phyloP scores from a whole-genome alignment of 805 yeast species.

The Suhomyces vadensis region DNA sequence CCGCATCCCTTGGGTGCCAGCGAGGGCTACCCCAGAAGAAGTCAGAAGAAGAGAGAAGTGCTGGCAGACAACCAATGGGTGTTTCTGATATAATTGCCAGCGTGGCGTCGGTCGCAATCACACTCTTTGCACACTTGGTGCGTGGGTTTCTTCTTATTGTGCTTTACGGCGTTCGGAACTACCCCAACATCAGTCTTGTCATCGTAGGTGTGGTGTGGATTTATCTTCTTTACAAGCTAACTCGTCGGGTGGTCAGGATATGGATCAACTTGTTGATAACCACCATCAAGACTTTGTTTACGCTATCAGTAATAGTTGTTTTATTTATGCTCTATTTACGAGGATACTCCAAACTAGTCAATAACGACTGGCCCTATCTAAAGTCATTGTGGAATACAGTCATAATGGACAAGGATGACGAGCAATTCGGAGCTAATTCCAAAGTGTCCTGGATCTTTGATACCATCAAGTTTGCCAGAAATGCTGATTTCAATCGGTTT shows the following conservation, averaged over 20 bases:
- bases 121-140: background rate
- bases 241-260: constrained; percentile 17
- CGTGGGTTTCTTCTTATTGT: background rate
- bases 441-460: background rate
- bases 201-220: constrained; percentile 14
- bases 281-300: constrained; percentile 19
- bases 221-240: constrained; percentile 21
- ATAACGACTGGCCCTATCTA: constrained; percentile 17
- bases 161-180: constrained; percentile 12
- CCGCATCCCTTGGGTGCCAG: background rate
- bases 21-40: constrained; percentile 1
- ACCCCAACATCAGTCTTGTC: constrained; percentile 21
- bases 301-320: constrained; percentile 15
- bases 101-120: background rate
- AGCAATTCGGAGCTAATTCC: background rate
- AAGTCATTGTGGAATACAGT: constrained; percentile 1
- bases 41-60: background rate
- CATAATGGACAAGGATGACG: background rate
- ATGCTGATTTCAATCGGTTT: background rate
- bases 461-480: background rate
- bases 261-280: constrained; percentile 24
- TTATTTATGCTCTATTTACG: constrained; percentile 21
- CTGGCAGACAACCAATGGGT: background rate
- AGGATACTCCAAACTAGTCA: constrained; percentile 22
- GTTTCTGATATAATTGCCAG: background rate